A percentile compares a stretch with the other conserved stretches of the same genome.
Conservation (phyloP, 2,329 filamentous ascomycete species). For the Decorospora gaudefroyi region DNA sequence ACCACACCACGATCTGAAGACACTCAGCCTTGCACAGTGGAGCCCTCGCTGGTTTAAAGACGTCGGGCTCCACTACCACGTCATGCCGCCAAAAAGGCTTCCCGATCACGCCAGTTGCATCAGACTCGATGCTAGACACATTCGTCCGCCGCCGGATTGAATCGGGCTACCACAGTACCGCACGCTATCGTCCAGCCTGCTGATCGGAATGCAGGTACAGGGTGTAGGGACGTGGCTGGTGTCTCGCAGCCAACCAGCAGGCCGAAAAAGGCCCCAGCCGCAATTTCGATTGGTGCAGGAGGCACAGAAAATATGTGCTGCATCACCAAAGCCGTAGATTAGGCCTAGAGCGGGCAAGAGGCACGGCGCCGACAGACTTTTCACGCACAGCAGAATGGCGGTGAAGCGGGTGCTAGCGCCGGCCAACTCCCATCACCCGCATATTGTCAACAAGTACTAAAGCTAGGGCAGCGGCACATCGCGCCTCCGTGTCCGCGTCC, state of each 20-base stretch:
- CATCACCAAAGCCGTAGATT: conserved; percentile 7
- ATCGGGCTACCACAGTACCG: conserved; percentile 12
- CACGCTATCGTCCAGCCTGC: conserved; percentile 8
- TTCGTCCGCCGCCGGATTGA: conserved; percentile 22
- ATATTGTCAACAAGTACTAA: conserved; percentile 21
- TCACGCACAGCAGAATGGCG: conserved; percentile 18
- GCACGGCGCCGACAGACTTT: conserved; percentile 16
- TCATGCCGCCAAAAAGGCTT: conserved; percentile 8
- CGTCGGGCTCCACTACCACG: conserved; percentile 6
- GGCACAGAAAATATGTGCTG: conserved; percentile 1
- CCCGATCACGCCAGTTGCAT: conserved; percentile 14
- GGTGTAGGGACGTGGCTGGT: conserved; percentile 6
- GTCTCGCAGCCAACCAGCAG: conserved; percentile 12
- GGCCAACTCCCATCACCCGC: conserved; percentile 15
- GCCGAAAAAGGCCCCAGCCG: background rate
- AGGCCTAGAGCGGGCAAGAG: conserved; percentile 3
- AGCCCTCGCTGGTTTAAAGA: background rate
- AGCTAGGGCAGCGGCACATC: conserved; percentile 16
- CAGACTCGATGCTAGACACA: conserved; percentile 21
- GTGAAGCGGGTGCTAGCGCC: conserved; percentile 20
- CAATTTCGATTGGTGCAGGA: conserved; percentile 7
- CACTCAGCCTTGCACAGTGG: conserved; percentile 12
- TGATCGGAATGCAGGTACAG: conserved; percentile 17
- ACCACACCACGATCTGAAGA: conserved; percentile 2
- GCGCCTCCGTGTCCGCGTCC: conserved; percentile 20